Base-by-base conservation (phyloP, 2,329 filamentous ascomycete species). In the Colletotrichum godetiae region DNA sequence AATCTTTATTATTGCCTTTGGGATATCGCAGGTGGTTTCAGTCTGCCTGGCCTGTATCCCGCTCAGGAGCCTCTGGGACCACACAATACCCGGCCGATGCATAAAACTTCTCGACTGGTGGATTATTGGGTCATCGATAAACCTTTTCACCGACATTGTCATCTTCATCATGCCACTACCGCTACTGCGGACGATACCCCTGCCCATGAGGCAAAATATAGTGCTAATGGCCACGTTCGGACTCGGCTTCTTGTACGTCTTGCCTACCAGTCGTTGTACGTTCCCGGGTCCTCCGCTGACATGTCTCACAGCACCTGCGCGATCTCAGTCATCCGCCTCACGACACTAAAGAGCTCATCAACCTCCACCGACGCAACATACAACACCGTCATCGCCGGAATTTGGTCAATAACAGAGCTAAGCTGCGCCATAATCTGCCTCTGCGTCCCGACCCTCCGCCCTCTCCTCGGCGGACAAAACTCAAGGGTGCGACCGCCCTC, bases 361-460 rank as follows among this genome's bases (percentile, higher is more conserved):
- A 75, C 55, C 6, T 77, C 79, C 4, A 73, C 68, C n/a, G 82
- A 84, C 60, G 55, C 74, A 0, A 82, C 81, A 1, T 84, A 78
- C 74, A 77, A 83, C 52, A 80, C 78, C 6, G 81, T 80, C 19
- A 49, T 72, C 0, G 52, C 62, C 10, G 63, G 61, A 1, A 79
- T 81, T 70, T 84, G 83, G 81, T 84, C 83, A 10, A 79, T 83
- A 58, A 80, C 84, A 67, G 83, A 85, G 73, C 79, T 83, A 61
- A 82, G 82, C 71, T 79, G 81, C 55, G 82, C 80, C 59, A 78
- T 85, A 69, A 76, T 84, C 19, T 84, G 83, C 70, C 78, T 82
- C 42, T 83, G 82, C 73, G 78, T 84, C 12, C 83, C 83, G 0
- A 83, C 82, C 6, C 75, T 84, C 2, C 78, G 82, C 1, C 81